Conservation (phyloP, 2,329 filamentous ascomycete genomes). For the Cryphonectria parasitica region DNA sequence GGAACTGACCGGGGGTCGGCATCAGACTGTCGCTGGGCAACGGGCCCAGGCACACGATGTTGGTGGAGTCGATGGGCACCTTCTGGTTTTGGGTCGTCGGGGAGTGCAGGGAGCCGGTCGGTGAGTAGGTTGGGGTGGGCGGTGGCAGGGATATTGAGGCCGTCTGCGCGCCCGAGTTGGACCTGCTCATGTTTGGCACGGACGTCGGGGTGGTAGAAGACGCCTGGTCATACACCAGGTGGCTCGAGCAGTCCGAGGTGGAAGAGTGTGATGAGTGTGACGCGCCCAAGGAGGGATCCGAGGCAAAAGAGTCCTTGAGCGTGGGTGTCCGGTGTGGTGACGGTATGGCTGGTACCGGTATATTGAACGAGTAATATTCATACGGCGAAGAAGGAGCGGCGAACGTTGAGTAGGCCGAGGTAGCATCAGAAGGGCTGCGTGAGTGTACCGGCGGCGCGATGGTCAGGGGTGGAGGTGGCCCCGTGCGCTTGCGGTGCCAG, state of each 20-base stretch:
- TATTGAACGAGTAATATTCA: constrained; percentile 21
- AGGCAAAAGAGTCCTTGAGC: constrained; percentile 3
- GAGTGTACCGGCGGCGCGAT: constrained; percentile 39
- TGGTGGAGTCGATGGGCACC: constrained; percentile 51
- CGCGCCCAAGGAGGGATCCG: constrained; percentile 1
- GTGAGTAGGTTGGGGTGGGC: constrained; percentile 36
- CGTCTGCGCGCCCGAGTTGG: constrained; percentile 32
- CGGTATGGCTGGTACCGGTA: constrained; percentile 9
- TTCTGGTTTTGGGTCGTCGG: constrained; percentile 42
- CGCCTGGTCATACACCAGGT: constrained; percentile 30
- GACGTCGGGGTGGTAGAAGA: constrained; percentile 13
- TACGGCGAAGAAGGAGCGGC: constrained; percentile 22
- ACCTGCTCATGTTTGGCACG: constrained; percentile 34
- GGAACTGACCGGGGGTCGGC: constrained; percentile 32
- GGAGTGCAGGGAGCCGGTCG: constrained; percentile 1
- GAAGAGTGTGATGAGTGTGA: constrained; percentile 22
- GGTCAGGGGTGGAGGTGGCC: constrained; percentile 49
- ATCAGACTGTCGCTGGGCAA: constrained; percentile 53
- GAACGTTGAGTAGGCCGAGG: constrained; percentile 34
- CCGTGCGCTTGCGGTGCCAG: constrained; percentile 44
- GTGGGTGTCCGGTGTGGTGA: constrained; percentile 15
- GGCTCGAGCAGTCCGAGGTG: constrained; percentile 31
- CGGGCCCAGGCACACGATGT: constrained; percentile 59
- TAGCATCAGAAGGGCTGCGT: constrained; percentile 35
- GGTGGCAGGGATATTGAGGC: constrained; percentile 29